Conservation (phyloP, 2,329 filamentous ascomycete species). For the Fusarium pilosicola region DNA sequence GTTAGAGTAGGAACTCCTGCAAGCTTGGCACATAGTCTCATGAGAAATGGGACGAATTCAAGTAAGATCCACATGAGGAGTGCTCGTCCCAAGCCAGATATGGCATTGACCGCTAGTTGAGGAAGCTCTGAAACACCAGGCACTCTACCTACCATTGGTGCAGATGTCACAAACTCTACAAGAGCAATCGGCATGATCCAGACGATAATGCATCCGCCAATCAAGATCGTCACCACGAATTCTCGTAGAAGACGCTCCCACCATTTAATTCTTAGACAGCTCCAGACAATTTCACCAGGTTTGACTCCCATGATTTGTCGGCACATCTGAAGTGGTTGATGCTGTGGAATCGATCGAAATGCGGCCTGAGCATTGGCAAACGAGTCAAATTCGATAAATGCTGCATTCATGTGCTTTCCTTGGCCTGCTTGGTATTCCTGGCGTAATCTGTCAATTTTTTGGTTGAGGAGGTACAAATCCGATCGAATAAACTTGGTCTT, state of each 20-base stretch:
- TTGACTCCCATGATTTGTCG: background rate
- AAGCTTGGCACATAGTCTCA: background rate
- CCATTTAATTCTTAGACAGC: background rate
- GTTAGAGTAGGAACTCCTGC: background rate
- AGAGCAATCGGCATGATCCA: background rate
- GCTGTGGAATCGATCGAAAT: background rate
- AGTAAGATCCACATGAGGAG: background rate
- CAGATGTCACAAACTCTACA: rapidly evolving
- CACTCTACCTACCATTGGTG: rapidly evolving
- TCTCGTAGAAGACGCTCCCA: background rate
- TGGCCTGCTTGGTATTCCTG: rapidly evolving
- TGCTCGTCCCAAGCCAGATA: background rate
- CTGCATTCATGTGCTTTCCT: background rate
- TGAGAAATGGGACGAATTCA: background rate
- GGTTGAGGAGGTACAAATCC: background rate
- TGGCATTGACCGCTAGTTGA: rapidly evolving
- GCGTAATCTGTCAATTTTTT: background rate
- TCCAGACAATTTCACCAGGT: background rate
- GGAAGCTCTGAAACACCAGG: background rate
- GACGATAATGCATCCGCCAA: background rate
- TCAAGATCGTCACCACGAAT: rapidly evolving
- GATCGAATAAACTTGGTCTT: background rate
- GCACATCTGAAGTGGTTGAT: background rate
- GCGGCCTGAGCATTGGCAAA: background rate
- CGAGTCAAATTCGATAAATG: rapidly evolving